Evolutionary conservation across 2,329 filamentous ascomycete genomes (phyloP), one percentile per base, ranked within the genome.

Genomic region (Thelonectria olida): DNA sequence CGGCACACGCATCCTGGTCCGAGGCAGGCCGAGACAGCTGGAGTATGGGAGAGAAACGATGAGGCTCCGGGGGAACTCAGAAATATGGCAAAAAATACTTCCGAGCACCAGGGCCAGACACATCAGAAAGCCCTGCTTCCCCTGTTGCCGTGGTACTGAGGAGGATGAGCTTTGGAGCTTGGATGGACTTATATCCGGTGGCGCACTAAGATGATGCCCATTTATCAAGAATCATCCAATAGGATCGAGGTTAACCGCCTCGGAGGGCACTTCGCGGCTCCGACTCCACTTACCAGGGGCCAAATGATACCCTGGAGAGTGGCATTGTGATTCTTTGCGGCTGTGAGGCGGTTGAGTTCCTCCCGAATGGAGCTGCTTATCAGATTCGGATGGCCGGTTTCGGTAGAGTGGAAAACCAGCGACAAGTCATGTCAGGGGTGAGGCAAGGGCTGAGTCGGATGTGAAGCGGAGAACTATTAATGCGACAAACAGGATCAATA

Each of bases 181-280:
- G 52, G 41, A 54, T 47, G 34, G 52, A 47, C 52, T 47, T 54
- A 47, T 54, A 47, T 41, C 52, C 42, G 44, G 45, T 48, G 36
- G 38, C 36, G 36, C 54, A 36, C 54, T 42, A 56, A 28, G 39
- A 36, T 25, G 15, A 5, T 7, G 19, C 20, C 27, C 44, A 47
- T 41, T 38, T 8, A 13, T 41, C 28, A 15, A 20, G 1, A 6
- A 20, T 34, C 4, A 7, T 5, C 54, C 54, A 56, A 56, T 56
- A 49, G 54, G 54, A 56, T 49, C 45, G 20, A 5, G 54, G 31
- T 56, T 44, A 50, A 2, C 54, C 54, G 54, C 36, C 17, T 42
- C 25, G 34, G 34, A 36, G 9, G 25, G 25, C 45, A 17, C 15
- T 48, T n/a, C 15, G 25, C n/a, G 12, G 45, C 25, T 10, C 27